A percentile compares a stretch with the other conserved stretches of the same genome.
Evolutionary conservation across 441 rosid genomes (phyloP).

Genomic region (Isatis lusitanica): DNA sequence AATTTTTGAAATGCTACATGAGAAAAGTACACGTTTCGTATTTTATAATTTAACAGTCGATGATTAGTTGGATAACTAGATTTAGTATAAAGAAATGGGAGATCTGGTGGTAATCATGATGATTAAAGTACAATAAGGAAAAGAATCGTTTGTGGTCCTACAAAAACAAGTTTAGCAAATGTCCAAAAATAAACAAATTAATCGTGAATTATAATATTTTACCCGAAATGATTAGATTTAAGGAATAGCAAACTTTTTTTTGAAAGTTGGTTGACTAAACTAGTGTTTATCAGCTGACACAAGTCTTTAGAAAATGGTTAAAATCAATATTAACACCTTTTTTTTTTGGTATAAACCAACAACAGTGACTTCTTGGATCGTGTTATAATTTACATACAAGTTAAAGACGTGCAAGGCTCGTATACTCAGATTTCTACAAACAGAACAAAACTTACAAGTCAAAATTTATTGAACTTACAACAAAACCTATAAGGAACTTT

Average conservation of each 20-base stretch:
- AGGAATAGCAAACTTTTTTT: background rate
- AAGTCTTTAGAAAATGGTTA: background rate
- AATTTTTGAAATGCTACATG: background rate
- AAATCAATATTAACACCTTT: too few relatives aligned
- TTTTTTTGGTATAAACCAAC: background rate
- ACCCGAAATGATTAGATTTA: background rate
- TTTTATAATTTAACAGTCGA: background rate
- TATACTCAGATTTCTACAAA: slow-evolving; percentile 3
- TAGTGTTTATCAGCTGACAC: background rate
- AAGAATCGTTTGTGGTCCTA: background rate
- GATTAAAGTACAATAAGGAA: background rate
- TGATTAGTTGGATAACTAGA: background rate
- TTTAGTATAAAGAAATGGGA: background rate
- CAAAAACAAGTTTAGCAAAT: too few relatives aligned
- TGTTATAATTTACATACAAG: background rate
- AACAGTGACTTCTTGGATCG: slow-evolving; percentile 15
- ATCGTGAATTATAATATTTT: background rate
- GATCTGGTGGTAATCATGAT: background rate
- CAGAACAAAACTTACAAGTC: background rate
- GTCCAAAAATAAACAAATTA: background rate
- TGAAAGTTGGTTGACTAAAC: background rate
- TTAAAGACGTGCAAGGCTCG: slow-evolving; percentile 14
- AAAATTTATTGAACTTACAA: background rate
- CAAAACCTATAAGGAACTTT: too few relatives aligned
- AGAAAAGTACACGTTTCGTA: background rate